These are phyloP conservation scores for Phytophthora citricola DNA, from an alignment of 352 stramenopile species.

Conservation along the genomic window DNA sequence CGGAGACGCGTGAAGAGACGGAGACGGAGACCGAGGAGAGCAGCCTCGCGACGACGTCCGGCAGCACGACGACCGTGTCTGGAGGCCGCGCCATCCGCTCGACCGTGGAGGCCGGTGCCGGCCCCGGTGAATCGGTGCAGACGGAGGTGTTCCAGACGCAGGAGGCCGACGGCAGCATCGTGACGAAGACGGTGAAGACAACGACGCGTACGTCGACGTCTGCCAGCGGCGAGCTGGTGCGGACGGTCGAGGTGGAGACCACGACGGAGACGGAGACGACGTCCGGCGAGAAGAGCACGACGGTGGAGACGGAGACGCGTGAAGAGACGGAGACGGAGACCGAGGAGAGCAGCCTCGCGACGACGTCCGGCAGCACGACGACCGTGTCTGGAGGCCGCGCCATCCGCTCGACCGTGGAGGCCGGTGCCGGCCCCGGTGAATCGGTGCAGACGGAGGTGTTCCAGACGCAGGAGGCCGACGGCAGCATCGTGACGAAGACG, in stretches of 20 bases:
- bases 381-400: constrained; percentile 1
- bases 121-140: constrained; percentile 8
- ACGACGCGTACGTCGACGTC: constrained; percentile 5
- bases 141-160: constrained; percentile 16
- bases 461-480: constrained; percentile 22
- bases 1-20: neutral
- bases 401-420: constrained; percentile 13
- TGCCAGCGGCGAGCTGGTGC: constrained; percentile 8
- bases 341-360: constrained; percentile 10
- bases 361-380: neutral
- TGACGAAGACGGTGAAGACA: constrained; percentile 13
- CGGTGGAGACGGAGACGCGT: constrained; percentile 11
- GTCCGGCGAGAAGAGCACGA: constrained; percentile 11
- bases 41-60: constrained; percentile 1
- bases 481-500: constrained; percentile 28
- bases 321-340: constrained; percentile 6
- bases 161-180: constrained; percentile 13
- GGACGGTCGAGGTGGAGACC: constrained; percentile 11
- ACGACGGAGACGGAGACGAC: constrained; percentile 14
- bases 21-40: neutral
- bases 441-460: constrained; percentile 27
- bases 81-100: neutral
- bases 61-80: neutral
- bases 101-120: constrained; percentile 3
- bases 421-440: constrained; percentile 11